Conservation (phyloP, 169 alveolate species). For the Plasmodium gonderi region DNA sequence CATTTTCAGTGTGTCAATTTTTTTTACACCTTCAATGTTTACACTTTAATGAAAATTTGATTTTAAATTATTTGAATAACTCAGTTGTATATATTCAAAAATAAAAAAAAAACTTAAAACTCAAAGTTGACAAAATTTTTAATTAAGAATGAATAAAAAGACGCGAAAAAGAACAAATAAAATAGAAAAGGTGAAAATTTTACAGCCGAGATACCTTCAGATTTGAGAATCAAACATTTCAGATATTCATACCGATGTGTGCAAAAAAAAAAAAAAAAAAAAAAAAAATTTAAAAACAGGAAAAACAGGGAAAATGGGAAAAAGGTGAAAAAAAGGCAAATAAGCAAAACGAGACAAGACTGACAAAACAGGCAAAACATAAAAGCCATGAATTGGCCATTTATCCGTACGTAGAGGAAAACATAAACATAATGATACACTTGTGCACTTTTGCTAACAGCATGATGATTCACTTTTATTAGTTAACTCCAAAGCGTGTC, state of each 20-base stretch:
- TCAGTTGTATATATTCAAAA: not conserved
- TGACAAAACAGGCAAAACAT: not conserved
- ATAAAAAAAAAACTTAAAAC: not conserved
- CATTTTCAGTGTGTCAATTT: too few relatives aligned
- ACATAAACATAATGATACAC: not conserved
- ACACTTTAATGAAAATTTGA: not conserved
- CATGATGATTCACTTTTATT: not conserved
- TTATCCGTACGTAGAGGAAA: not conserved
- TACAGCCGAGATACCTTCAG: not conserved
- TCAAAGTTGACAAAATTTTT: slow-evolving; percentile 8
- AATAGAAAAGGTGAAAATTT: not conserved
- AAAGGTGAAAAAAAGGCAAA: too few relatives aligned
- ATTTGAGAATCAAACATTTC: not conserved
- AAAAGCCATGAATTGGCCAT: not conserved
- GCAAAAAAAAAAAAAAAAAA: not conserved
- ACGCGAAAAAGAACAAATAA: not conserved
- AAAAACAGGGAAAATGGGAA: too few relatives aligned
- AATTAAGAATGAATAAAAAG: not conserved
- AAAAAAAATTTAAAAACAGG: too few relatives aligned
- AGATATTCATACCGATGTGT: not conserved
- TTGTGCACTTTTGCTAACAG: not conserved
- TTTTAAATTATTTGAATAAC: slow-evolving; percentile 4
- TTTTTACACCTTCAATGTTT: too few relatives aligned
- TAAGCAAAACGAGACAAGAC: too few relatives aligned
- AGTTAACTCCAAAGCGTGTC: not conserved